These are phyloP conservation scores for Vitis hybrid DNA, from an alignment of 177 flowering plant genomes.

Conservation along the genomic window DNA sequence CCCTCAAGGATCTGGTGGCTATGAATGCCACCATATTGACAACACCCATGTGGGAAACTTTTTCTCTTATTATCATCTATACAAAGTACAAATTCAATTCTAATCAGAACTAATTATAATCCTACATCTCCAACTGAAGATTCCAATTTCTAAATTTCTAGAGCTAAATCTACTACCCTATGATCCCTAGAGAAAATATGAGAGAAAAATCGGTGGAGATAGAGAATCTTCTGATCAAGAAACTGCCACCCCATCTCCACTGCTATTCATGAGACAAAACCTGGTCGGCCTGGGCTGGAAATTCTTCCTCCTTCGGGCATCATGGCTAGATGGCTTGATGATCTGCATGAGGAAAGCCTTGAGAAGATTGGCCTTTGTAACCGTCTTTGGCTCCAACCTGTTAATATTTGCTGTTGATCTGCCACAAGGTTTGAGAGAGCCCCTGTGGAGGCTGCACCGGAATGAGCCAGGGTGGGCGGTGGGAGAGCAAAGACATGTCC, in stretches of 20 bases:
- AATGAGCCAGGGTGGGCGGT: slow-evolving; percentile 44
- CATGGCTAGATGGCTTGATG: slow-evolving; percentile 32
- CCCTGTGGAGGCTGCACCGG: slow-evolving; percentile 33
- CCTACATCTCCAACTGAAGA: no score
- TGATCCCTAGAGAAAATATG: no score
- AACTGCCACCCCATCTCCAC: slow-evolving; percentile 8
- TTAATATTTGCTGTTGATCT: slow-evolving; percentile 1
- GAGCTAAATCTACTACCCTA: no score
- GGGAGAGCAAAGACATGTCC: slow-evolving; percentile 47
- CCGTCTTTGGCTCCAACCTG: neutral
- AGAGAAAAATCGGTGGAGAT: neutral
- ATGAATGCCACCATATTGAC: no score
- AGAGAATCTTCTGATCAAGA: slow-evolving; percentile 13
- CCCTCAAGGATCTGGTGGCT: no score
- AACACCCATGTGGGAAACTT: no score
- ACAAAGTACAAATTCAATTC: no score
- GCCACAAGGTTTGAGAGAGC: neutral
- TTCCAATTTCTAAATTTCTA: no score
- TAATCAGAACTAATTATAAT: no score
- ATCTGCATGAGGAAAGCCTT: slow-evolving; percentile 23
- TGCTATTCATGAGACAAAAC: slow-evolving; percentile 19
- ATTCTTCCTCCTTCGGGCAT: slow-evolving; percentile 24
- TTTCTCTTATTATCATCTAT: no score
- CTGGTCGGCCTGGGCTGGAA: slow-evolving; percentile 35
- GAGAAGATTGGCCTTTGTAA: neutral